These are phyloP conservation scores for Microascus cirrosus DNA, from an alignment of 2,329 filamentous ascomycete species.

Conservation along the genomic window DNA sequence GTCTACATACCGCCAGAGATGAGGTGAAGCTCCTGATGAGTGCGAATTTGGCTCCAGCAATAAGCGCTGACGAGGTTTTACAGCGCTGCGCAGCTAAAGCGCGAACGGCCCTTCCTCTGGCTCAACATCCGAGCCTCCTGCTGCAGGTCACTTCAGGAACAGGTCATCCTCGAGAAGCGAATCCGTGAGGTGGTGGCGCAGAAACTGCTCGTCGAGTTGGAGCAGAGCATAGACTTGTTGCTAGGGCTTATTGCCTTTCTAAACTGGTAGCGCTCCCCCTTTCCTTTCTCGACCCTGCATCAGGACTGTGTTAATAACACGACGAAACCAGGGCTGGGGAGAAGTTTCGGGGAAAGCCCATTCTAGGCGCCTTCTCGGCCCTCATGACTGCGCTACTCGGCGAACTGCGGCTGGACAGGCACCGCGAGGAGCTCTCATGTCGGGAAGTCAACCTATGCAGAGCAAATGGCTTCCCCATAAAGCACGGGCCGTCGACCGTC, in stretches of 20 bases:
- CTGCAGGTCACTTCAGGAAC: conserved; percentile 12
- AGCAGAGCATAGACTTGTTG: conserved; percentile 14
- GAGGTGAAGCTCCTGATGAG: conserved; percentile 5
- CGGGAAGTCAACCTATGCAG: not conserved
- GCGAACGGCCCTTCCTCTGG: conserved; percentile 22
- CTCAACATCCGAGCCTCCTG: conserved; percentile 19
- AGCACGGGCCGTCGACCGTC: conserved; percentile 1
- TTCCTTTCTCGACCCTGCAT: not conserved
- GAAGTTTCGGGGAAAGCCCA: conserved; percentile 7
- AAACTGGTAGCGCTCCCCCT: conserved; percentile 9
- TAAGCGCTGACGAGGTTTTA: not conserved
- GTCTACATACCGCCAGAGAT: conserved; percentile 10
- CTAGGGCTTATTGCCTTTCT: conserved; percentile 13
- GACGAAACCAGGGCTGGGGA: conserved; percentile 7
- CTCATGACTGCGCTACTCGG: conserved; percentile 4
- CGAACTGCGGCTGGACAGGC: not conserved
- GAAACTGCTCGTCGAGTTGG: conserved; percentile 12
- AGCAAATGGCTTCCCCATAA: conserved; percentile 5
- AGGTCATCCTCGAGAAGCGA: conserved; percentile 8
- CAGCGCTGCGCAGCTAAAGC: conserved; percentile 13
- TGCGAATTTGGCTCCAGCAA: not conserved
- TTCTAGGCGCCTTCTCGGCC: conserved; percentile 7
- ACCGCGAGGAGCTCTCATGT: not conserved
- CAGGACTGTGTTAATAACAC: not conserved
- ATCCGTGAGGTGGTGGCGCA: conserved; percentile 12